A percentile compares a stretch with the other conserved stretches of the same genome.
Evolutionary conservation across 306 rosid genomes (phyloP).

Genomic region (Lathyrus sativus): DNA sequence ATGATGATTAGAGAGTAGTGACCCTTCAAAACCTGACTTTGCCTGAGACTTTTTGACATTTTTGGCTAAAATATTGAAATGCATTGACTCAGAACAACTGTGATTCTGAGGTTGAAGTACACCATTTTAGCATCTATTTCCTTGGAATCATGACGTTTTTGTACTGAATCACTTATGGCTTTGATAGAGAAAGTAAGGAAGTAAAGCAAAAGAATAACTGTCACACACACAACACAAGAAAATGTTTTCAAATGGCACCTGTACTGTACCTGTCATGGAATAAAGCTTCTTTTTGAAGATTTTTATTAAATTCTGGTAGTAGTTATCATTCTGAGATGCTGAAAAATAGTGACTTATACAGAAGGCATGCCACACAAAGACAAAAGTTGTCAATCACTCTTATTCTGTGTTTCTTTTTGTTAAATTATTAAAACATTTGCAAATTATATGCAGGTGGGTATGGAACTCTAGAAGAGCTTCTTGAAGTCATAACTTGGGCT

Average conservation of each 20-base stretch:
- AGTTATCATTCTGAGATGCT: conserved; percentile 40
- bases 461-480: conserved; percentile 97
- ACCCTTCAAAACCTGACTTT: conserved; percentile 50
- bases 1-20: conserved; percentile 51
- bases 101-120: conserved; percentile 47
- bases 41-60: conserved; percentile 49
- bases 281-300: conserved; percentile 48
- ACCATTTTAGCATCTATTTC: conserved; percentile 29
- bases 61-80: conserved; percentile 62
- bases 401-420: conserved; percentile 1
- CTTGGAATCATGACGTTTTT: conserved; percentile 38
- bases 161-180: conserved; percentile 38
- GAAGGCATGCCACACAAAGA: conserved; percentile 42
- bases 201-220: conserved; percentile 47
- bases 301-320: conserved; percentile 33
- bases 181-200: conserved; percentile 44
- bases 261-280: conserved; percentile 47
- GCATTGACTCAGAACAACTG: conserved; percentile 44
- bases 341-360: conserved; percentile 32
- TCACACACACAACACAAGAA: conserved; percentile 28
- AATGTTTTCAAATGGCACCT: conserved; percentile 54
- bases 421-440: conserved; percentile 9
- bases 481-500: conserved; percentile 99
- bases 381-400: conserved; percentile 39
- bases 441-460: conserved; percentile 74